These are phyloP conservation scores for Myxozyma nipponensis DNA, from an alignment of 805 yeast genomes.

Conservation along the genomic window DNA sequence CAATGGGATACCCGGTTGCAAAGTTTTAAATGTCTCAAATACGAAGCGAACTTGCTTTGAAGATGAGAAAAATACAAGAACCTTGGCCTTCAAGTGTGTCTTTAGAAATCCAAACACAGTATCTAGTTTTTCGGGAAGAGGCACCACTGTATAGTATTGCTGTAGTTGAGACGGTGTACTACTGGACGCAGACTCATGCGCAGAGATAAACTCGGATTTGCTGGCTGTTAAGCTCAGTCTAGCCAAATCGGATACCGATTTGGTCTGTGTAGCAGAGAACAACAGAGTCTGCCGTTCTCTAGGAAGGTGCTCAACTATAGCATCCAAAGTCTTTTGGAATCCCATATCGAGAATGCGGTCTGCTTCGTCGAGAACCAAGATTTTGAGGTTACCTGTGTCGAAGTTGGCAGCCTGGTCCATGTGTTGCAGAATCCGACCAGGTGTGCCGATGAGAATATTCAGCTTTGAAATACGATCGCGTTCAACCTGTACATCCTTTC, in stretches of 20 bases:
- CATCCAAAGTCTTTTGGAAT: slow-evolving; percentile 76
- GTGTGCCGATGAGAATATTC: slow-evolving; percentile 85
- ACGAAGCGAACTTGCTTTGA: slow-evolving; percentile 89
- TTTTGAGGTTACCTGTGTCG: slow-evolving; percentile 68
- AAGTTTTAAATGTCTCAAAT: slow-evolving; percentile 75
- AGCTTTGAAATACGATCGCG: slow-evolving; percentile 72
- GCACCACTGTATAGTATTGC: slow-evolving; percentile 72
- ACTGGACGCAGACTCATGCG: slow-evolving; percentile 37
- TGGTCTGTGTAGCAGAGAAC: slow-evolving; percentile 88
- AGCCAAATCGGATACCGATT: slow-evolving; percentile 76
- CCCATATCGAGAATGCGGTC: slow-evolving; percentile 94
- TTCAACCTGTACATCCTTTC: slow-evolving; percentile 80
- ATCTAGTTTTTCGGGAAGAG: slow-evolving; percentile 77
- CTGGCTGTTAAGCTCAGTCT: slow-evolving; percentile 53
- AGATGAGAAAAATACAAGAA: slow-evolving; percentile 78
- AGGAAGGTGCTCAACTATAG: slow-evolving; percentile 72
- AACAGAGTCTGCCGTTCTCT: slow-evolving; percentile 76
- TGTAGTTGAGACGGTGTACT: slow-evolving; percentile 81
- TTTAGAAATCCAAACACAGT: slow-evolving; percentile 81
- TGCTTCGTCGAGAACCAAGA: slow-evolving; percentile 84
- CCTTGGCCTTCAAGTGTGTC: slow-evolving; percentile 73
- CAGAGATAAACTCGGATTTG: slow-evolving; percentile 58
- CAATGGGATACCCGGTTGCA: slow-evolving; percentile 93
- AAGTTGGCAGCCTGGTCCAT: slow-evolving; percentile 84
- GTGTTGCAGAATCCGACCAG: slow-evolving; percentile 86